These are phyloP conservation scores for Coccomyxa subellipsoidea DNA, from an alignment of 163 green algal species.

Conservation along the genomic window DNA sequence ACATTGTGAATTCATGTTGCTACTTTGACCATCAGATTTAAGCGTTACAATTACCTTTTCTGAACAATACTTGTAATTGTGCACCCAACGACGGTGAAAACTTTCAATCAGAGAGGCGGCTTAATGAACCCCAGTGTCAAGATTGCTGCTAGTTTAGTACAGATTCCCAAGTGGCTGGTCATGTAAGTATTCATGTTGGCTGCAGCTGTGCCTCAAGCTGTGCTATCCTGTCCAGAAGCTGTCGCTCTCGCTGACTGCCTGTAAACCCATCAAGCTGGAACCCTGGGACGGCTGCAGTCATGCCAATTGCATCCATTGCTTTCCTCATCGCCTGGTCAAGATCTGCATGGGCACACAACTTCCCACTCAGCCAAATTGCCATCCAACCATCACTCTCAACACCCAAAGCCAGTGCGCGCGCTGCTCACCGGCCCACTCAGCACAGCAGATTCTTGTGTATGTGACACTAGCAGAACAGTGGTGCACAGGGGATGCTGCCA, in stretches of 20 bases:
- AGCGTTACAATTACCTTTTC: no score
- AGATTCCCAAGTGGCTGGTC: no score
- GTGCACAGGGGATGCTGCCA: not conserved
- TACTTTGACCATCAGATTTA: no score
- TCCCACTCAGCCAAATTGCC: not conserved
- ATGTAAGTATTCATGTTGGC: not conserved
- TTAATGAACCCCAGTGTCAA: no score
- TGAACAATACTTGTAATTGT: no score
- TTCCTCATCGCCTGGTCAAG: constrained; percentile 73
- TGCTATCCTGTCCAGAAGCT: constrained; percentile 19
- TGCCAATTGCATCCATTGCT: constrained; percentile 30
- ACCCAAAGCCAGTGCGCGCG: no score
- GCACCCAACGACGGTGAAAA: no score
- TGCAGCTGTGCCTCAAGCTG: constrained; percentile 22
- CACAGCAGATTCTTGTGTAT: not conserved
- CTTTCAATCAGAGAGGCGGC: no score
- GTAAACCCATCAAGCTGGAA: not conserved
- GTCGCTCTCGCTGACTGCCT: not conserved
- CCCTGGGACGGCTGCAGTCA: not conserved
- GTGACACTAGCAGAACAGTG: not conserved
- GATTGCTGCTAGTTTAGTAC: no score
- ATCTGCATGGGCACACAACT: constrained; percentile 41
- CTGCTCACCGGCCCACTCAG: no score
- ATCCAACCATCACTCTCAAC: not conserved
- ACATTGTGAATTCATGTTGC: no score